Percentiles rank a stretch among this genome's conserved stretches.
phyloP scores from a whole-genome alignment of 2,329 filamentous ascomycete genomes.

The Dactylellina haptotyla region DNA sequence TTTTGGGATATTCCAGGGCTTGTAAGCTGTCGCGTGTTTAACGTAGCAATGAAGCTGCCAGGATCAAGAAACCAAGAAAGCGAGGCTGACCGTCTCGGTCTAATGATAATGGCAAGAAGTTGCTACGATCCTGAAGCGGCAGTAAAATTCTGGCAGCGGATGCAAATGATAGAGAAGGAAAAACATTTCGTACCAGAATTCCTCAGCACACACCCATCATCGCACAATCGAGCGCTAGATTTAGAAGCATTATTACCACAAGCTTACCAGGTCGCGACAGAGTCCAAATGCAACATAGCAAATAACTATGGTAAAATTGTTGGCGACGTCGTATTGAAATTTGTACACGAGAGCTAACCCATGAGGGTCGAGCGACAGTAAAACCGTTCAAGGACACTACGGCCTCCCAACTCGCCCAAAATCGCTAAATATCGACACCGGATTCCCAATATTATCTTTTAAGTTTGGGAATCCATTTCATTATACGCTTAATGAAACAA shows the following conservation, averaged over 20 bases:
- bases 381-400: too few species aligned
- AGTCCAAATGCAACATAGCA: not conserved
- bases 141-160: conserved; percentile 65
- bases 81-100: conserved; percentile 81
- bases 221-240: not conserved
- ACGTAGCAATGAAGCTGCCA: conserved; percentile 74
- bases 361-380: too few species aligned
- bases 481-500: too few species aligned
- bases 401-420: too few species aligned
- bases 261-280: not conserved
- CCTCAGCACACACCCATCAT: not conserved
- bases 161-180: not conserved
- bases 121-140: conserved; percentile 78
- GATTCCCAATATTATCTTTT: too few species aligned
- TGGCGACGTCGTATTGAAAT: too few species aligned
- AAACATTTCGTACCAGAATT: not conserved
- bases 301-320: not conserved
- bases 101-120: conserved; percentile 83
- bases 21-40: conserved; percentile 66
- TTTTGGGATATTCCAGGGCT: conserved; percentile 57
- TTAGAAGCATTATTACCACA: not conserved
- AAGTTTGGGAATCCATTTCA: too few species aligned
- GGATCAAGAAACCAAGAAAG: conserved; percentile 77
- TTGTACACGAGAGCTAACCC: too few species aligned
- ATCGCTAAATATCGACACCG: too few species aligned